phyloP scores from a whole-genome alignment of 2,329 filamentous ascomycete species.

The Chalara sp. region DNA sequence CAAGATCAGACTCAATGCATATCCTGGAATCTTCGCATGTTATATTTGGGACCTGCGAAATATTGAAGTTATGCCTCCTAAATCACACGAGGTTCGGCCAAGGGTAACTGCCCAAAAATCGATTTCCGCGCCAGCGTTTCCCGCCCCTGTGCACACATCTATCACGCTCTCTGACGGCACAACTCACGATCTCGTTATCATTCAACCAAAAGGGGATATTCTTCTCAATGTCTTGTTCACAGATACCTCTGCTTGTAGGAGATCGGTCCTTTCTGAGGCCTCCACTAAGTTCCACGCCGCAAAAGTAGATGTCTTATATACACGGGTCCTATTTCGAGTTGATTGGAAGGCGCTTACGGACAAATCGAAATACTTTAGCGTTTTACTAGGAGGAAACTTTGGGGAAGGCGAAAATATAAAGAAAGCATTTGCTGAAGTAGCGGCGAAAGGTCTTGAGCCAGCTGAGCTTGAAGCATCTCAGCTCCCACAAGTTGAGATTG shows the following conservation, averaged over 20 bases:
- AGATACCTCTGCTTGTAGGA: slow-evolving; percentile 44
- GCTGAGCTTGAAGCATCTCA: slow-evolving; percentile 40
- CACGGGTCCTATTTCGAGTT: slow-evolving; percentile 47
- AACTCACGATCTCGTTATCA: slow-evolving; percentile 34
- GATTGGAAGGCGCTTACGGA: slow-evolving; percentile 47
- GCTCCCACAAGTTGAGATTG: slow-evolving; percentile 58
- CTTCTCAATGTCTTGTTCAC: slow-evolving; percentile 61
- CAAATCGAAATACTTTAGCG: slow-evolving; percentile 64
- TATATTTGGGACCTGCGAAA: neutral
- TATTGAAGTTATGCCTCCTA: neutral
- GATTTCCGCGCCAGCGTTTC: neutral
- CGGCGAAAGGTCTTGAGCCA: slow-evolving; percentile 37
- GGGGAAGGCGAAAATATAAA: slow-evolving; percentile 55
- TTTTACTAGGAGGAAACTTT: slow-evolving; percentile 53
- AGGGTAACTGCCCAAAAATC: neutral
- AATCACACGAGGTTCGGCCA: neutral
- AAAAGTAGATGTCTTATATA: slow-evolving; percentile 18
- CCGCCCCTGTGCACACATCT: slow-evolving; percentile 1
- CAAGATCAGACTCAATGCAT: neutral
- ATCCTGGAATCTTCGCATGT: neutral
- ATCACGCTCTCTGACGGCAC: slow-evolving; percentile 17
- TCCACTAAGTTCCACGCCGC: slow-evolving; percentile 32
- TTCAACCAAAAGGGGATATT: slow-evolving; percentile 55
- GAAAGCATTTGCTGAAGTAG: slow-evolving; percentile 43
- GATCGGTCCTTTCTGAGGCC: slow-evolving; percentile 40